Evolutionary conservation across 495 filamentous ascomycete species (phyloP), one percentile per base, ranked within the genome.

Genomic region (Pseudoneurospora amorphoporcata): DNA sequence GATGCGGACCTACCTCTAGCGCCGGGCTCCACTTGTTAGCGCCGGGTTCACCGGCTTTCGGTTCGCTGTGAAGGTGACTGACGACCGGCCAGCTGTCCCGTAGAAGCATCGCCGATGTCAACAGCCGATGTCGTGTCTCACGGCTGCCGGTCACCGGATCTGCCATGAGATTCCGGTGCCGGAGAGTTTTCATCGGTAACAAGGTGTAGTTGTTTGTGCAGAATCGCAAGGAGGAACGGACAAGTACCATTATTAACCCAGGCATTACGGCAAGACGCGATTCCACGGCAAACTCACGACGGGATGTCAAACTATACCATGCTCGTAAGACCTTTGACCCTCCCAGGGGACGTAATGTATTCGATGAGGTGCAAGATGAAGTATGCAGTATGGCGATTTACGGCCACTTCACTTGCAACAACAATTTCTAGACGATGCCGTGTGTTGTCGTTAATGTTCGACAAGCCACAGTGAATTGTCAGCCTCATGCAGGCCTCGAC

Each of bases 371-470:
- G 3, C 19, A 29, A 14, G 19, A 58, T 58, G 10, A 58, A 23
- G 14, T 58, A 29, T 58, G 23, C 47, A 58, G 10, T 29, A 14
- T 29, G 23, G 47, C 10, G 47, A 58, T 4, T 14, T 53, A 53
- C 16, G 39, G 69, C 58, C 53, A 35, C 37, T 7, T 68, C 39
- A 29, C 12, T 32, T 8, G 40, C 23, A 37, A 19, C 19, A 17
- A 39, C 17, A n/a, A n/a, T n/a, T 76, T 76, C 73, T 68, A 39
- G 75, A 73, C 70, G 68, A 72, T 76, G 73, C 72, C 10, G 29
- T 58, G 19, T 58, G 47, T 1, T 47, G 43, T 47, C n/a, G 43
- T 47, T 47, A 17, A 29, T 58, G 23, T 58, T 32, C 47, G 10
- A 58, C 23, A 23, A 77, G 75, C 73, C 75, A 75, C 75, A 75